A percentile compares a stretch with the other conserved stretches of the same genome.
These are phyloP conservation scores for Globisporangium canariense DNA, from an alignment of 352 stramenopile species.

Conservation along the genomic window DNA sequence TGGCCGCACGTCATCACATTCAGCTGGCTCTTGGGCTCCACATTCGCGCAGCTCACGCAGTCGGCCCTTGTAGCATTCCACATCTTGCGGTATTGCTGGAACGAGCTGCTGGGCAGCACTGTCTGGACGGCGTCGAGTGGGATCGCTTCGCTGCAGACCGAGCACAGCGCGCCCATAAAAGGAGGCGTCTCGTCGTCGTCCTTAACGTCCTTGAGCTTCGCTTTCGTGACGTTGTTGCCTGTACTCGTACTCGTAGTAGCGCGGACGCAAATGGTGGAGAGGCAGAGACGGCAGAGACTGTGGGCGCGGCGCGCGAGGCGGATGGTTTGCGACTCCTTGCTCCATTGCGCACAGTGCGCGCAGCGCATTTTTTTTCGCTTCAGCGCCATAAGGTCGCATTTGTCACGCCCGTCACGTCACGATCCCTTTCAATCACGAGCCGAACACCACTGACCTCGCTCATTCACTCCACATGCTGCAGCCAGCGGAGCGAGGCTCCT, in stretches of 20 bases:
- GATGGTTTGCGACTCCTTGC: background rate
- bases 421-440: background rate
- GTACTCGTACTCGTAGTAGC: background rate
- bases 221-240: background rate
- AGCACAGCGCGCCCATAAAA: conserved; percentile 17
- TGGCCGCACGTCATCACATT: conserved; percentile 54
- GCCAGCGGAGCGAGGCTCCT: background rate
- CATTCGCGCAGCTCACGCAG: conserved; percentile 44
- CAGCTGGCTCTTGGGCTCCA: conserved; percentile 20
- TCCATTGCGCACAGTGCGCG: conserved; percentile 2
- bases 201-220: background rate
- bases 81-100: conserved; percentile 19
- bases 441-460: background rate
- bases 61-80: conserved; percentile 2
- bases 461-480: background rate
- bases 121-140: conserved; percentile 21
- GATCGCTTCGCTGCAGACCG: conserved; percentile 24
- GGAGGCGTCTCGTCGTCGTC: background rate
- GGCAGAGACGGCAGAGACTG: conserved; percentile 1
- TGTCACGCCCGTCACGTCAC: background rate
- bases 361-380: background rate
- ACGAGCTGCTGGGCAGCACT: conserved; percentile 18
- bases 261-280: background rate
- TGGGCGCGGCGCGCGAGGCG: conserved; percentile 1
- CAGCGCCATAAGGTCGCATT: conserved; percentile 6